phyloP scores from a whole-genome alignment of 495 filamentous ascomycete genomes.

The Cladorrhinum samala region DNA sequence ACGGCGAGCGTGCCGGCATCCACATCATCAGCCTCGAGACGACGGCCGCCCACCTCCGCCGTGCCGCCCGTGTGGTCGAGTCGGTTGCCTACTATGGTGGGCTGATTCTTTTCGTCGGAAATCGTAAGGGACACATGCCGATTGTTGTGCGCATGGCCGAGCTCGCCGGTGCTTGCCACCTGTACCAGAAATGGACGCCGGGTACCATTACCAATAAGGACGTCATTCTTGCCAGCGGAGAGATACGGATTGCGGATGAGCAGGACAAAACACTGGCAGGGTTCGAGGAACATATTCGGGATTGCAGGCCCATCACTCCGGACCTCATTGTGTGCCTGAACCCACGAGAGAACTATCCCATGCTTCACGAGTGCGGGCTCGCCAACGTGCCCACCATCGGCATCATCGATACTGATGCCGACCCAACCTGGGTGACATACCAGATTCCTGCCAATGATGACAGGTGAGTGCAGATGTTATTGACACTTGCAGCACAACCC shows the following conservation, averaged over 20 bases:
- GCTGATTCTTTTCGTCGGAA: slow-evolving; percentile 86
- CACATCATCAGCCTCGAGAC: slow-evolving; percentile 90
- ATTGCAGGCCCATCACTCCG: slow-evolving; percentile 63
- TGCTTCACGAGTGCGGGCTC: slow-evolving; percentile 85
- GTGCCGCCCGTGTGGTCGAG: slow-evolving; percentile 82
- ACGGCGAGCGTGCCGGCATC: slow-evolving; percentile 79
- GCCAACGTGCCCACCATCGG: slow-evolving; percentile 91
- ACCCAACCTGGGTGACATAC: slow-evolving; percentile 94
- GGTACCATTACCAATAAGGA: slow-evolving; percentile 90
- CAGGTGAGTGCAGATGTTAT: too few relatives aligned
- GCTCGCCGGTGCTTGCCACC: slow-evolving; percentile 71
- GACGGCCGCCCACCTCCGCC: slow-evolving; percentile 79
- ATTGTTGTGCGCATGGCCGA: slow-evolving; percentile 75
- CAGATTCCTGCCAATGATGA: slow-evolving; percentile 97
- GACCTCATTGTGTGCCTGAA: slow-evolving; percentile 92
- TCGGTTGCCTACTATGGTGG: slow-evolving; percentile 80
- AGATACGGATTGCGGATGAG: slow-evolving; percentile 63
- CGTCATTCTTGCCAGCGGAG: slow-evolving; percentile 66
- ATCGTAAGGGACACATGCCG: slow-evolving; percentile 67
- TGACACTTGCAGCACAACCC: too few relatives aligned
- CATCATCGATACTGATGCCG: slow-evolving; percentile 85
- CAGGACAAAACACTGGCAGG: slow-evolving; percentile 58
- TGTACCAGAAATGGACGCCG: slow-evolving; percentile 92
- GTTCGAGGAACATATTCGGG: slow-evolving; percentile 58
- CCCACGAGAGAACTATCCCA: slow-evolving; percentile 80